Evolutionary conservation across 179 eudicot genomes (phyloP), one percentile per base, ranked within the genome.

Genomic region (Silene vulgaris): DNA sequence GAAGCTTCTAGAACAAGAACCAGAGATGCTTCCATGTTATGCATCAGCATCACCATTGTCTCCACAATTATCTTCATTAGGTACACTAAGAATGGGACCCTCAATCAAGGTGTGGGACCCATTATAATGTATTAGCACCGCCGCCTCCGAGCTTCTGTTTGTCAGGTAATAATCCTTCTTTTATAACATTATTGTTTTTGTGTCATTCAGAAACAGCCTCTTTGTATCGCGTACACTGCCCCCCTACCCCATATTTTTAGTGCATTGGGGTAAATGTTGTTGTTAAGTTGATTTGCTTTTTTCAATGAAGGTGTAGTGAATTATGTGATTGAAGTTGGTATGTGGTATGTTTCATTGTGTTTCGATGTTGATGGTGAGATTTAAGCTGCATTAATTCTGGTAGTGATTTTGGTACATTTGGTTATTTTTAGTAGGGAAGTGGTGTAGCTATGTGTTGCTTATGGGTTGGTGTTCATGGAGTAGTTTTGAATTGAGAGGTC

Each of bases 101-200:
- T 92, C 96, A 3, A 95, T 95, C 80, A 95, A 95, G 83, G 99
- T 95, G 76, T 95, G 99, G 99, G 99, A 95, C 86, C 99, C 99
- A 3, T 95, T n/a, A 92, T 79, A 92, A 95, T 28, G 95, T 95
- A 1, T 88, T 95, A 3, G 90, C 91, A 2, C 96, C 96, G 4
- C 97, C 90, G 1, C 90, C 89, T 3, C 86, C 86, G 28, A 82
- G 65, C 3, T 78, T 86, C 94, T 2, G 87, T 94, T 73, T 92
- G 97, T 80, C 98, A 90, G 96, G 98, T 92, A 71, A 45, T 32
- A 4, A 35, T 67, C 57, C 21, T 8, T 5, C 26, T 26, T 54
- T 48, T 6, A 12, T 0, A 0, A 17, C 2, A 2, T 52, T 23
- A 43, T 32, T 63, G 7, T 17, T 14, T 71, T 21, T 65, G 28